A percentile compares a stretch with the other conserved stretches of the same genome.
phyloP scores from a whole-genome alignment of 441 rosid genomes.

The Croton setiger region DNA sequence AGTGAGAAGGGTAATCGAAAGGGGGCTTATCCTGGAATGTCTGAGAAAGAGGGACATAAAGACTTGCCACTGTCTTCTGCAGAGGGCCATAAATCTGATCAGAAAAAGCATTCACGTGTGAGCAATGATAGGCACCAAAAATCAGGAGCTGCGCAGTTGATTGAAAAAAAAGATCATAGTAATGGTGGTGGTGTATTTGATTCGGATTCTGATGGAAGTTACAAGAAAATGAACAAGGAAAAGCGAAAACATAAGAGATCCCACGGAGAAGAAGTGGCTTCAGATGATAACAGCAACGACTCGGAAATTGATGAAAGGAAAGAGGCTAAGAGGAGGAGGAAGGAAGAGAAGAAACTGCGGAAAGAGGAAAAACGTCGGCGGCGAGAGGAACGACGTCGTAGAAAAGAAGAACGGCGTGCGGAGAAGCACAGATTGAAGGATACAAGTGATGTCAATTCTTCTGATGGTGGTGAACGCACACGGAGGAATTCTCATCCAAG shows the following conservation, averaged over 20 bases:
- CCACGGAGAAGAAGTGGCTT: slow-evolving; percentile 48
- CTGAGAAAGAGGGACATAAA: slow-evolving; percentile 40
- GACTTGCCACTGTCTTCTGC: slow-evolving; percentile 18
- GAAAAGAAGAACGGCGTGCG: slow-evolving; percentile 71
- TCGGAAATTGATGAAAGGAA: slow-evolving; percentile 75
- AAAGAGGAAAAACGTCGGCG: slow-evolving; percentile 82
- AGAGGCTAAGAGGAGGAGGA: slow-evolving; percentile 83
- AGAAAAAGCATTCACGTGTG: slow-evolving; percentile 30
- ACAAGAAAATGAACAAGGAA: slow-evolving; percentile 46
- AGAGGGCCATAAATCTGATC: slow-evolving; percentile 39
- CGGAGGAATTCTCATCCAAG: slow-evolving; percentile 33
- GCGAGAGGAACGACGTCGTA: slow-evolving; percentile 76
- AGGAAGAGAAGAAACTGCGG: slow-evolving; percentile 74
- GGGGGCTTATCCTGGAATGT: slow-evolving; percentile 29
- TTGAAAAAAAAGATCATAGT: slow-evolving; percentile 40
- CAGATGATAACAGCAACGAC: slow-evolving; percentile 55
- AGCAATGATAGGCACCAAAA: slow-evolving; percentile 26
- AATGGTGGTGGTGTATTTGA: slow-evolving; percentile 40
- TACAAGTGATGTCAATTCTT: slow-evolving; percentile 41
- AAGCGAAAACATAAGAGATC: slow-evolving; percentile 64
- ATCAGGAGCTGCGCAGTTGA: slow-evolving; percentile 27
- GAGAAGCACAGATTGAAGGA: slow-evolving; percentile 62
- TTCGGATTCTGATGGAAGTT: slow-evolving; percentile 50
- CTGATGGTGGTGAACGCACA: slow-evolving; percentile 48
- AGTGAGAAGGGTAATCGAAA: slow-evolving; percentile 52